A percentile compares a stretch with the other conserved stretches of the same genome.
phyloP scores from a whole-genome alignment of 1,284 basidiomycete species.

The Stereum hirsutum region DNA sequence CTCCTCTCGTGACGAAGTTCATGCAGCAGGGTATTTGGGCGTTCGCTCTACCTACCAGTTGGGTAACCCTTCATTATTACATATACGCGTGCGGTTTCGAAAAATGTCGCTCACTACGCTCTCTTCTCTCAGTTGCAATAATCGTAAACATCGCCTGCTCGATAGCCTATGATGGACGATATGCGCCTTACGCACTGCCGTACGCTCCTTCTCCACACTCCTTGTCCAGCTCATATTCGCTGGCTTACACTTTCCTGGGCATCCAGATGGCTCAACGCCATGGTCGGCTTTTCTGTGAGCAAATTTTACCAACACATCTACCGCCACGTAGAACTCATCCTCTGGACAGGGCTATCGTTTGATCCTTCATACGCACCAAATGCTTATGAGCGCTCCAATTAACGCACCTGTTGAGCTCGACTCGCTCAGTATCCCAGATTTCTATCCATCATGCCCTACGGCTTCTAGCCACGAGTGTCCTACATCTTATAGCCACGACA shows the following conservation, averaged over 20 bases:
- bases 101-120: not conserved
- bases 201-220: conserved; percentile 6
- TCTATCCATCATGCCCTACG: too few relatives aligned
- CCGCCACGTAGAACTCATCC: too few relatives aligned
- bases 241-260: not conserved
- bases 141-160: conserved; percentile 14
- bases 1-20: conserved; percentile 15
- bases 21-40: conserved; percentile 20
- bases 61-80: too few relatives aligned
- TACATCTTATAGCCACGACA: too few relatives aligned
- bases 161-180: conserved; percentile 9
- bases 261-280: conserved; percentile 20
- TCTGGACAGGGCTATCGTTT: not conserved
- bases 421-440: too few relatives aligned
- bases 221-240: too few relatives aligned
- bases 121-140: conserved; percentile 12
- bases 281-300: conserved; percentile 15
- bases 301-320: not conserved
- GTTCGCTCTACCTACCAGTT: conserved; percentile 18
- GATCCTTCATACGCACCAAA: conserved; percentile 1
- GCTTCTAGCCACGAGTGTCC: too few relatives aligned
- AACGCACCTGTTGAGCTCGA: not conserved
- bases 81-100: conserved; percentile 5
- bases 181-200: conserved; percentile 16
- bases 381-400: too few relatives aligned